A percentile compares a stretch with the other conserved stretches of the same genome.
Evolutionary conservation across 257 asterid species (phyloP).

Genomic region (Gentiana dahurica): DNA sequence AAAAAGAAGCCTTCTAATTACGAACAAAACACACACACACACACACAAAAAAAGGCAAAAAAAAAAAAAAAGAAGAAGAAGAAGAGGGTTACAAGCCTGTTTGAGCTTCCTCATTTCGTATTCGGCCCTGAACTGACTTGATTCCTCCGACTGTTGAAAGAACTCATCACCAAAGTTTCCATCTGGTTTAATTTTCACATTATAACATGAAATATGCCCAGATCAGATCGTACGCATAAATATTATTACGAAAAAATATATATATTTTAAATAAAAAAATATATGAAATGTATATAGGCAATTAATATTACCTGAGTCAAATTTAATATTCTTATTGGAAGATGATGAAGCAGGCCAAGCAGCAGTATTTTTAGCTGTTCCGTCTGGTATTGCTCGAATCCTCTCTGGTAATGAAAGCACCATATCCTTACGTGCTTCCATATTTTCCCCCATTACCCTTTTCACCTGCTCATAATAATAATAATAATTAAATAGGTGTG

Average conservation of each 20-base stretch:
- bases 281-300: too few relatives aligned
- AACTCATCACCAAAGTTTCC: conserved; percentile 38
- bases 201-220: not conserved
- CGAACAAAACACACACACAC: not conserved
- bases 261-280: too few relatives aligned
- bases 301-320: conserved; percentile 45
- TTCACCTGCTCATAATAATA: conserved; percentile 41
- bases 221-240: not conserved
- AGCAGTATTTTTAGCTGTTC: conserved; percentile 28
- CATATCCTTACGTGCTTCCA: conserved; percentile 57
- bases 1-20: too few relatives aligned
- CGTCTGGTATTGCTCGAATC: conserved; percentile 68
- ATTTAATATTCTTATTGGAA: conserved; percentile 45
- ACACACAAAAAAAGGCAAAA: not conserved
- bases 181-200: conserved; percentile 22
- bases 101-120: conserved; percentile 76
- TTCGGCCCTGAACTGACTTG: conserved; percentile 61
- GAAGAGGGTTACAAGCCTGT: conserved; percentile 65
- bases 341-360: conserved; percentile 42
- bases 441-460: conserved; percentile 57
- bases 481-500: not conserved
- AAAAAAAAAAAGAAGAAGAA: conserved; percentile 1
- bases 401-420: conserved; percentile 59
- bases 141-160: conserved; percentile 58
- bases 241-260: too few relatives aligned